These are phyloP conservation scores for Hypomyces perniciosus DNA, from an alignment of 2,329 filamentous ascomycete species.

Conservation along the genomic window DNA sequence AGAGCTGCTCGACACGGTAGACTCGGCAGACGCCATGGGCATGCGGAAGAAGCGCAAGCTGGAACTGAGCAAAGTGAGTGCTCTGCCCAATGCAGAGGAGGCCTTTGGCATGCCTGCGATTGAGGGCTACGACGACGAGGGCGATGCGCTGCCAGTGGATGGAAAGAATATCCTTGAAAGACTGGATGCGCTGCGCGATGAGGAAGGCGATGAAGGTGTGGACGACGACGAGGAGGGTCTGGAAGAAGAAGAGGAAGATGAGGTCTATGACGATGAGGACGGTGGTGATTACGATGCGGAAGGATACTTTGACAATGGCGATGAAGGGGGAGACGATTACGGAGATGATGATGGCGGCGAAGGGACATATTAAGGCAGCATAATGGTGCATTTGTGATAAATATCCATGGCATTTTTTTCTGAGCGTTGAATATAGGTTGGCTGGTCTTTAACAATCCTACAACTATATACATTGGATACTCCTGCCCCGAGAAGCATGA, in stretches of 20 bases:
- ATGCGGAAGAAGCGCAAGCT: conserved; percentile 39
- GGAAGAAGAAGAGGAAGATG: conserved; percentile 42
- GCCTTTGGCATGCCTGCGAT: conserved; percentile 36
- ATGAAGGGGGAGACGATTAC: conserved; percentile 48
- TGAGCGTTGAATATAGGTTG: too few species aligned
- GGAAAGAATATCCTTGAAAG: conserved; percentile 37
- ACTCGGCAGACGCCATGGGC: conserved; percentile 30
- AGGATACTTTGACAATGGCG: conserved; percentile 53
- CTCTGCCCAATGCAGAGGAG: conserved; percentile 45
- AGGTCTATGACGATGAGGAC: conserved; percentile 51
- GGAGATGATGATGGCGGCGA: conserved; percentile 47
- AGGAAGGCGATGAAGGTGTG: conserved; percentile 43
- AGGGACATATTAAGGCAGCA: conserved; percentile 29
- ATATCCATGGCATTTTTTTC: too few species aligned
- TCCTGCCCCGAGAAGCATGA: conserved; percentile 3
- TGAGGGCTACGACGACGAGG: conserved; percentile 25
- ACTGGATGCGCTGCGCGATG: conserved; percentile 42
- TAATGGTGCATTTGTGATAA: too few species aligned
- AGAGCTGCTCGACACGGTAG: conserved; percentile 50
- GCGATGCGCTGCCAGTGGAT: conserved; percentile 23
- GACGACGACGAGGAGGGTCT: conserved; percentile 47
- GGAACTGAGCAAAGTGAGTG: conserved; percentile 41
- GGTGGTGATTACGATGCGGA: conserved; percentile 58
- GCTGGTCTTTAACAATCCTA: too few species aligned
- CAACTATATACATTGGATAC: conserved; percentile 2